phyloP scores from a whole-genome alignment of 192 early-diverging fungal species.

The Chytriomyces sp. region DNA sequence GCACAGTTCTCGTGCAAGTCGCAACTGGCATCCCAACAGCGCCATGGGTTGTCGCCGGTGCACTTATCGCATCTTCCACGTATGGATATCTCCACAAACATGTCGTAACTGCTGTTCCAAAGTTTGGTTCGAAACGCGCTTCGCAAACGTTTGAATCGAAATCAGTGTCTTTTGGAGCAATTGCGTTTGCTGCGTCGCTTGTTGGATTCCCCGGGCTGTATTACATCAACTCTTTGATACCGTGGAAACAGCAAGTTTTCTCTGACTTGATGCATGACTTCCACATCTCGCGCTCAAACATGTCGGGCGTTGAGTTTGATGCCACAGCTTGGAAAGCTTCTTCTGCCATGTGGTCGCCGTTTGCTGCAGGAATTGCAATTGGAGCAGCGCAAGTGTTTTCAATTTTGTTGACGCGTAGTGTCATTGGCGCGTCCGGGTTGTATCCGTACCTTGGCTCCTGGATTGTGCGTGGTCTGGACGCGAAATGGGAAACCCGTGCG shows the following conservation, averaged over 20 bases:
- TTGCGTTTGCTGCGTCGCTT: neutral
- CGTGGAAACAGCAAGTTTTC: conserved; percentile 7
- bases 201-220: conserved; percentile 11
- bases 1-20: conserved; percentile 42
- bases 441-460: conserved; percentile 26
- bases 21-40: conserved; percentile 30
- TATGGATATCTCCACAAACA: conserved; percentile 36
- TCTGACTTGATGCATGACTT: neutral
- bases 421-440: conserved; percentile 27
- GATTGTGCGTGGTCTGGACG: conserved; percentile 28
- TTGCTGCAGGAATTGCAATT: conserved; percentile 33
- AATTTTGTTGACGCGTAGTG: neutral
- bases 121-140: conserved; percentile 10
- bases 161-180: neutral
- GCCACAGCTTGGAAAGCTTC: neutral
- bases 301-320: neutral
- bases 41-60: conserved; percentile 25
- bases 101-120: neutral
- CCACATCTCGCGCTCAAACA: neutral
- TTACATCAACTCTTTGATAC: conserved; percentile 6
- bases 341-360: conserved; percentile 34
- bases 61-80: conserved; percentile 21
- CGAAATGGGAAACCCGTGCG: conserved; percentile 26
- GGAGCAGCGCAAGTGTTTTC: conserved; percentile 25
- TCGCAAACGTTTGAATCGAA: conserved; percentile 14